Conservation (phyloP, 2,329 filamentous ascomycete species). For the Aspergillus novofumigatus region DNA sequence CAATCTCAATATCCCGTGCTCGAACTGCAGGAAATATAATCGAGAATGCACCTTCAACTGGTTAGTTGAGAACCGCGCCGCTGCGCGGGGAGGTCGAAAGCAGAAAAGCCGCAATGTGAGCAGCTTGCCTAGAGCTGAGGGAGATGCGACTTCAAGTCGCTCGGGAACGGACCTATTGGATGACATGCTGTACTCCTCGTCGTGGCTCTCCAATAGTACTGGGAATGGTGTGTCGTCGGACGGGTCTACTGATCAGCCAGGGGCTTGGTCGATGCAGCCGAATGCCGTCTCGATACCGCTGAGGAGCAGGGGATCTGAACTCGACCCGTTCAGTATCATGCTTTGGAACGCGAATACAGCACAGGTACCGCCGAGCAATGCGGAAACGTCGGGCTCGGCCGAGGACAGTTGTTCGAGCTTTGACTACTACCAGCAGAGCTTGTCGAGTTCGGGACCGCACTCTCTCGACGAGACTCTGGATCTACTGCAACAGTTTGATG, state of each 20-base stretch:
- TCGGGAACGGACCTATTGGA: background rate
- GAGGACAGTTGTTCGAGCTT: background rate
- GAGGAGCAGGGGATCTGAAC: background rate
- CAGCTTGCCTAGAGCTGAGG: background rate
- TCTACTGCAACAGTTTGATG: background rate
- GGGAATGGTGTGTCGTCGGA: background rate
- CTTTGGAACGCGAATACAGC: background rate
- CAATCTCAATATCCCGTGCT: slow-evolving; percentile 26
- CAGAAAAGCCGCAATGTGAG: slow-evolving; percentile 1
- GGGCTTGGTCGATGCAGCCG: background rate
- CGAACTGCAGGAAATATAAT: slow-evolving; percentile 43
- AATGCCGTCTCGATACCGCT: background rate
- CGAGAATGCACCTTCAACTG: slow-evolving; percentile 45
- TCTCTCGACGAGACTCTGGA: background rate
- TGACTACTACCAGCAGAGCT: background rate
- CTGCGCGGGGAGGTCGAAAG: slow-evolving; percentile 2
- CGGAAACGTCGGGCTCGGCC: background rate
- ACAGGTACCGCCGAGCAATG: background rate
- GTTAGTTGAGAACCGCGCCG: slow-evolving; percentile 29
- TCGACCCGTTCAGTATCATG: background rate
- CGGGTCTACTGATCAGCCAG: background rate
- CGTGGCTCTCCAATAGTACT: background rate
- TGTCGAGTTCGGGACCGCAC: background rate
- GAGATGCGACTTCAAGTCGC: background rate
- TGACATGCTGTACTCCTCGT: background rate